Evolutionary conservation across 1,284 basidiomycete species (phyloP).

Genomic region (Ustilago hordei): DNA sequence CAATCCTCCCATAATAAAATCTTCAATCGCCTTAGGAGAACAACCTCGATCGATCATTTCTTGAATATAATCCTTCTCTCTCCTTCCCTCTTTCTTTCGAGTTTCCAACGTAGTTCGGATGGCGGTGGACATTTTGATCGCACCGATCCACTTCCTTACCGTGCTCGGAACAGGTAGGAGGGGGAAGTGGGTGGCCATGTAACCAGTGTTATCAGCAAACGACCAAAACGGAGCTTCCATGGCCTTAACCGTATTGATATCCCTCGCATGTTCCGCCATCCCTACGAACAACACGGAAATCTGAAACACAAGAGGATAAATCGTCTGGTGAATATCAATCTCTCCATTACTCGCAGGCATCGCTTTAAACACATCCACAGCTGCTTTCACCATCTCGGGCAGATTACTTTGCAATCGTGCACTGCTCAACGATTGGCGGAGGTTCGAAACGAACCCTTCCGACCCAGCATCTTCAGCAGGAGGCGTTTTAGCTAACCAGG

Average conservation of each 20-base stretch:
- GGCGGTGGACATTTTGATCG: constrained; percentile 45
- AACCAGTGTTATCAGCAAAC: constrained; percentile 51
- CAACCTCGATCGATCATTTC: constrained; percentile 48
- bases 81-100: constrained; percentile 32
- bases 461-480: constrained; percentile 33
- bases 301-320: constrained; percentile 55
- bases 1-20: constrained; percentile 47
- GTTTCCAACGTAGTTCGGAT: constrained; percentile 36
- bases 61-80: constrained; percentile 51
- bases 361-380: constrained; percentile 19
- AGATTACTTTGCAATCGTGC: constrained; percentile 26
- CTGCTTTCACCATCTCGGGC: constrained; percentile 31
- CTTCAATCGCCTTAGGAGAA: constrained; percentile 28
- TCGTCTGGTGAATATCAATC: constrained; percentile 42
- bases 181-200: constrained; percentile 43
- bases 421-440: constrained; percentile 24
- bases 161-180: constrained; percentile 34
- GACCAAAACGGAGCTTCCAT: constrained; percentile 48
- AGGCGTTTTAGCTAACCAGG: constrained; percentile 20
- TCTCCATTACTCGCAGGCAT: constrained; percentile 28
- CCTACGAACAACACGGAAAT: constrained; percentile 46
- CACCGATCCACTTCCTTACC: constrained; percentile 43
- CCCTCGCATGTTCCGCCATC: constrained; percentile 38
- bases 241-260: constrained; percentile 29
- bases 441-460: constrained; percentile 39